Conservation (phyloP, 129 eudicot genomes). For the Flaveria sonorensis region DNA sequence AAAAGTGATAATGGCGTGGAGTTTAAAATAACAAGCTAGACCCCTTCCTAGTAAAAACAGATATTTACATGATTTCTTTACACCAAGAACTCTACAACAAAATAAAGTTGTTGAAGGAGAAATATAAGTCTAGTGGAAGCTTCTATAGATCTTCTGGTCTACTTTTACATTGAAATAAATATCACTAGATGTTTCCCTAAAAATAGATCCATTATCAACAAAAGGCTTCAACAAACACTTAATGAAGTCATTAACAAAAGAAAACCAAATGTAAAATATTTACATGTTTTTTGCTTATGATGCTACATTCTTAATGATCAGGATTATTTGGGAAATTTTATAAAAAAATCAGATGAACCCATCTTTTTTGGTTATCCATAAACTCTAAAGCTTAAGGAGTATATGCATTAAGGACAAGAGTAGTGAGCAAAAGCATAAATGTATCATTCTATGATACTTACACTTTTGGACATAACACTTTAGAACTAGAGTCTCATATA, state of each 20-base stretch:
- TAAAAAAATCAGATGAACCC: too few species aligned
- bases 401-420: too few species aligned
- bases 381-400: too few species aligned
- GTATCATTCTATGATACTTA: too few species aligned
- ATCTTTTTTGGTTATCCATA: too few species aligned
- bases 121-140: neutral
- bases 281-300: too few species aligned
- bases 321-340: too few species aligned
- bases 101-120: neutral
- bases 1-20: neutral
- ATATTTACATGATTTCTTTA: neutral
- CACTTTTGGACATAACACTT: too few species aligned
- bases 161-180: neutral
- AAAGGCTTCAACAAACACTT: neutral
- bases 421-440: too few species aligned
- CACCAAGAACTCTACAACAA: neutral
- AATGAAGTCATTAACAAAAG: neutral
- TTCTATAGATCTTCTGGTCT: neutral
- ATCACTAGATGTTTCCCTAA: neutral
- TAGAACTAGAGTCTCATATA: too few species aligned
- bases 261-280: too few species aligned
- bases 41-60: neutral
- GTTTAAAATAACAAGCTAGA: neutral
- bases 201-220: neutral
- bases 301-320: too few species aligned